Conservation (phyloP, 768 basidiomycete species). For the Lentinula sp. region DNA sequence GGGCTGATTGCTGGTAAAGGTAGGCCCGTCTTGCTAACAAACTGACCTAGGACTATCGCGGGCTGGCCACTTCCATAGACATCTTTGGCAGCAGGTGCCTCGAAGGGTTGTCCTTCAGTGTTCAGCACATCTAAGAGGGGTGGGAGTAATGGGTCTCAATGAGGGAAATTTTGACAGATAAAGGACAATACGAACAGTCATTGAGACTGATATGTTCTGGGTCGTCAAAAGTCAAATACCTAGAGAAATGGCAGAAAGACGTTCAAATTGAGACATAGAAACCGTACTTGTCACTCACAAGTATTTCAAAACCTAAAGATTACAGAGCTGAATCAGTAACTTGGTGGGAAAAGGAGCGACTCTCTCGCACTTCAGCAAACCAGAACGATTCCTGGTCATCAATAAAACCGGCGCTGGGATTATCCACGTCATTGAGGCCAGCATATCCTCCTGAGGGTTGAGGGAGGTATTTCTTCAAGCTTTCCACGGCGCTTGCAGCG, state of each 20-base stretch:
- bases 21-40: slow-evolving; percentile 12
- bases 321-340: background rate
- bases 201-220: slow-evolving; percentile 41
- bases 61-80: slow-evolving; percentile 25
- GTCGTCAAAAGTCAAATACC: slow-evolving; percentile 50
- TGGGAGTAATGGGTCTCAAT: background rate
- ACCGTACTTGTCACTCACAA: slow-evolving; percentile 12
- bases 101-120: slow-evolving; percentile 68
- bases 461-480: slow-evolving; percentile 51
- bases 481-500: slow-evolving; percentile 49
- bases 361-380: slow-evolving; percentile 48
- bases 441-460: slow-evolving; percentile 40
- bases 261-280: background rate
- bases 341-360: background rate
- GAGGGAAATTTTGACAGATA: too few relatives aligned
- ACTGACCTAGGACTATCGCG: slow-evolving; percentile 8
- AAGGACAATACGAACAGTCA: slow-evolving; percentile 24
- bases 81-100: slow-evolving; percentile 39
- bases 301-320: slow-evolving; percentile 33
- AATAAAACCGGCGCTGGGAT: slow-evolving; percentile 29
- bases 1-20: slow-evolving; percentile 24
- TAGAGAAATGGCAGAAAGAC: slow-evolving; percentile 9
- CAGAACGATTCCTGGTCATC: slow-evolving; percentile 65
- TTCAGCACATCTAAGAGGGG: slow-evolving; percentile 50
- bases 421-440: slow-evolving; percentile 53